Base-by-base conservation (phyloP, 352 stramenopile genomes). In the Pythium phragmiticola region DNA sequence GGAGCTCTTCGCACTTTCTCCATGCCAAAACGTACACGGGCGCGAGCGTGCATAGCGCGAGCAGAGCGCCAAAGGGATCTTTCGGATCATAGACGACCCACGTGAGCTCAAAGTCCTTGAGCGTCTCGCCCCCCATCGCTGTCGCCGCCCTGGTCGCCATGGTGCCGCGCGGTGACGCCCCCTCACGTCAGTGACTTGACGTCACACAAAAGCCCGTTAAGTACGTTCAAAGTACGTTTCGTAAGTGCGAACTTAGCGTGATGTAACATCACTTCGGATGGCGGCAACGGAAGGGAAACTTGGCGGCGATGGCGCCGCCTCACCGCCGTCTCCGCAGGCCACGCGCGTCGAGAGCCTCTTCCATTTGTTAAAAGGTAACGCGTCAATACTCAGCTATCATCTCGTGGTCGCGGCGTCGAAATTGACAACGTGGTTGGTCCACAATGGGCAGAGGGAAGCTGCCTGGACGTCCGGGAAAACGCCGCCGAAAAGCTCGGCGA, bases 61-160 rank as follows among this genome's bases (percentile, higher is more conserved):
- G 65, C 36, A 89, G 26, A 19, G 68, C 69, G 19, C 87, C 87
- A 17, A 90, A 70, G 9, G 83, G 81, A 52, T 95, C 87, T 21
- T 65, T 66, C 7, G 79, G 76, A 57, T 95, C 82, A 65, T 95
- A 95, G 28, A 90, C 78, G 47, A 95, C 87, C 83, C 83, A 92
- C 45, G 84, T 92, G 70, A 87, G 80, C 75, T 92, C 80, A 59
- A 93, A 92, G 57, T 84, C 78, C 63, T 89, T 77, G 36, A 89
- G 66, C 61, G 63, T 50, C 52, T 66, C 57, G 55, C 37, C 56
- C 26, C 36, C 57, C 33, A 57, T 61, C 33, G 57, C 50, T 17
- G 52, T 56, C 42, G 60, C 30, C 34, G 65, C 48, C 9, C n/a
- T 49, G 19, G 14, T 65, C 48, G 26, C 26, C 48, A 55, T 55